Evolutionary conservation across 192 early-diverging fungal species (phyloP), one percentile per base, ranked within the genome.

Genomic region (Cladochytrium replicatum): DNA sequence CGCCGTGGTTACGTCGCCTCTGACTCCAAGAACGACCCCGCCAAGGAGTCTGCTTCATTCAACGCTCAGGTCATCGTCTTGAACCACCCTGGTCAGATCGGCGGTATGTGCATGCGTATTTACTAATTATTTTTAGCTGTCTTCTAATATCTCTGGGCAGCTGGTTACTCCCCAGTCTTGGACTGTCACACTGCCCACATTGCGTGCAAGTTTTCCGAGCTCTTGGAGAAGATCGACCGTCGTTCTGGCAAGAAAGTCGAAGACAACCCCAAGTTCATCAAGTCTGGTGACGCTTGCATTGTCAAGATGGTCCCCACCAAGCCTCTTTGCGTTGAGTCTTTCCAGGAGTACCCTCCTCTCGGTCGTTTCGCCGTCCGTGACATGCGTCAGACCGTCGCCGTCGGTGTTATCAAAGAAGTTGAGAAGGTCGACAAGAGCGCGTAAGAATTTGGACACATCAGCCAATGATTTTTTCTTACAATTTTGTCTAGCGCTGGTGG

Each of bases 321-420:
- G 88, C 89, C 91, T 57, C 83, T 95, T 81, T 89, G 87, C 78
- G 91, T 95, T 56, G 91, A 95, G 75, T 55, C 89, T 34, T 94
- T 81, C 82, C 71, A 80, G 50, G 85, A 91, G 66, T 94, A 88
- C 75, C 85, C 91, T 42, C 86, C 91, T 54, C 85, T 94, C 43
- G 91, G 91, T 62, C 88, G 91, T 70, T 94, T 94, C 75, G 91
- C 89, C 61, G 86, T 94, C 70, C 87, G 91, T 84, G 91, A 94
- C 59, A 91, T 92, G 89, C 77, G 91, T 74, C 89, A 91, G 68
- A 94, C 91, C 68, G 89, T 94, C 54, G 89, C 89, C 56, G 88
- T 94, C 64, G 91, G 91, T 80, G 86, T 95, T 74, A 88, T 95
- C 74, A 95, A 95, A 85, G 19, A 64, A 52, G 88, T 91, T 49